Evolutionary conservation across 805 yeast species (phyloP).

Genomic region (Cyberlindnera petersonii): DNA sequence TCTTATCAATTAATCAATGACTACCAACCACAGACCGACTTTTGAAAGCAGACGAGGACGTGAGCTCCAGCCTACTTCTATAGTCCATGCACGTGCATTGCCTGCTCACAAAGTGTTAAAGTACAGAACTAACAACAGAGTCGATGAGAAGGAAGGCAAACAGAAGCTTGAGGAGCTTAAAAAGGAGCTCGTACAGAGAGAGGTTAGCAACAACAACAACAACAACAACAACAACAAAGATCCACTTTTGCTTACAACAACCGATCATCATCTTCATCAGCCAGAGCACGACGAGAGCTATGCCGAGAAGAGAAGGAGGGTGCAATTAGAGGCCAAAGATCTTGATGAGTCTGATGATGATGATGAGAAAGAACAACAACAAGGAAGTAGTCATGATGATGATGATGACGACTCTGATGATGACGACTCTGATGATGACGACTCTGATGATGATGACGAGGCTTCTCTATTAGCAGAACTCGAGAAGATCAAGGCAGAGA

Average conservation of each 20-base stretch:
- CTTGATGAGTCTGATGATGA: constrained; percentile 33
- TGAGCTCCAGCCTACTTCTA: constrained; percentile 39
- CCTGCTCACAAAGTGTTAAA: constrained; percentile 56
- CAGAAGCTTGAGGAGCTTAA: constrained; percentile 22
- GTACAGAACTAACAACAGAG: constrained; percentile 30
- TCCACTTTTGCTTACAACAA: too few species aligned
- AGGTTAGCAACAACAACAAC: constrained; percentile 18
- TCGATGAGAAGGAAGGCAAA: constrained; percentile 8
- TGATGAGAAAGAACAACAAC: constrained; percentile 11
- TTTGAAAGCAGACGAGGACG: constrained; percentile 60
- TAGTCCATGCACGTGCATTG: constrained; percentile 47
- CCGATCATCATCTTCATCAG: too few species aligned
- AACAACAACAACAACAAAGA: too few species aligned
- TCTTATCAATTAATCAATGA: constrained; percentile 36
- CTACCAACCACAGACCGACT: constrained; percentile 69
- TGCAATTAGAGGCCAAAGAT: constrained; percentile 33
- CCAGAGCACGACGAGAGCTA: constrained; percentile 10
- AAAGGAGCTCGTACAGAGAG: constrained; percentile 17
- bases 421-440: constrained; percentile 32
- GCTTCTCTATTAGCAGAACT: constrained; percentile 42
- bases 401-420: constrained; percentile 37
- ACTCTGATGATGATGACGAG: constrained; percentile 35
- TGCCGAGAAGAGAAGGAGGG: constrained; percentile 15
- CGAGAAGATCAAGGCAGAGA: constrained; percentile 35
- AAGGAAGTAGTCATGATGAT: background rate